phyloP scores from a whole-genome alignment of 257 asterid genomes.

The Rubia yunnanensis region DNA sequence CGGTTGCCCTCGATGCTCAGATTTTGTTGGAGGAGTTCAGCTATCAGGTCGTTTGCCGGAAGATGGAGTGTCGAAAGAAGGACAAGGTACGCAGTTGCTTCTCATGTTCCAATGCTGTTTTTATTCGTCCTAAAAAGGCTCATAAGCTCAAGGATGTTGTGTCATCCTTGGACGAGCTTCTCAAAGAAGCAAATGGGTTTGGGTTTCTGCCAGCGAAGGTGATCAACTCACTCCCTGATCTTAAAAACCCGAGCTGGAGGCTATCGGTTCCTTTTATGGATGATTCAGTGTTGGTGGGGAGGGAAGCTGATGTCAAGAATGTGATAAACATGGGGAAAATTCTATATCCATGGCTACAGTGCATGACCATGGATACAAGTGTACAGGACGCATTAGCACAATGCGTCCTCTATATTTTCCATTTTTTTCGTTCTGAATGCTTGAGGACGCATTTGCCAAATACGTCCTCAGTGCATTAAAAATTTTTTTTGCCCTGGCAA shows the following conservation, averaged over 20 bases:
- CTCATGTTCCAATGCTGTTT: background rate
- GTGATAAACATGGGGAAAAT: too few relatives aligned
- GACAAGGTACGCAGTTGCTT: conserved; percentile 7
- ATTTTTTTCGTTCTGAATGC: too few relatives aligned
- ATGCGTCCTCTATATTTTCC: too few relatives aligned
- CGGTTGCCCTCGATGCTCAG: conserved; percentile 14
- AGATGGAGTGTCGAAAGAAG: background rate
- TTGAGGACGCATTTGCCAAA: too few relatives aligned
- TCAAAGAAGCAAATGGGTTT: background rate
- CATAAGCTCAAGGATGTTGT: background rate
- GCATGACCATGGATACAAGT: too few relatives aligned
- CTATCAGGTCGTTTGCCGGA: background rate
- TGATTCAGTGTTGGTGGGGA: background rate
- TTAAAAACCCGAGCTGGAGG: background rate
- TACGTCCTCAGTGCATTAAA: too few relatives aligned
- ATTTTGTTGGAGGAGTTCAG: conserved; percentile 12
- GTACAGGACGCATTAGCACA: too few relatives aligned
- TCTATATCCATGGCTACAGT: too few relatives aligned
- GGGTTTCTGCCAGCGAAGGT: too few relatives aligned
- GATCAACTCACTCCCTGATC: background rate
- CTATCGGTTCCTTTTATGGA: background rate
- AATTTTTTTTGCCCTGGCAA: too few relatives aligned
- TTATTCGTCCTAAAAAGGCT: background rate
- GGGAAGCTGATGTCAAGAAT: background rate
- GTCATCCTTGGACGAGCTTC: background rate